phyloP scores from a whole-genome alignment of 2,329 filamentous ascomycete species.

The Trichoderma koningiopsis region DNA sequence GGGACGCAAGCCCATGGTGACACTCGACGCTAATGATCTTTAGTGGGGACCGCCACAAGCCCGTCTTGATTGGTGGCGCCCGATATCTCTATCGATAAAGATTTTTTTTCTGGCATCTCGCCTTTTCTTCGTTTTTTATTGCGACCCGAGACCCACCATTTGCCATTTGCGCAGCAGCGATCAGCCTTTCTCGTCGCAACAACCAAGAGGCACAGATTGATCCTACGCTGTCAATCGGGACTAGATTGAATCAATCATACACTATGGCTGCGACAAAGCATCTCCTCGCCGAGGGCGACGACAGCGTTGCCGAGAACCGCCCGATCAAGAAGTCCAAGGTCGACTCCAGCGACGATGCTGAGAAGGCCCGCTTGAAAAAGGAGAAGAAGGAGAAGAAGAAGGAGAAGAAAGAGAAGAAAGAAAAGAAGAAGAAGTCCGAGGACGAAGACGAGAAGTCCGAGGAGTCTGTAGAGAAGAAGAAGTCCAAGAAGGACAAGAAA shows the following conservation, averaged over 20 bases:
- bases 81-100: conserved; percentile 11
- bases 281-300: conserved; percentile 42
- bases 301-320: conserved; percentile 33
- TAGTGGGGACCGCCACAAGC: not conserved
- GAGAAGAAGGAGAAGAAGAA: conserved; percentile 46
- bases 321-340: conserved; percentile 47
- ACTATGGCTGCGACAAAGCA: conserved; percentile 48
- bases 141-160: conserved; percentile 9
- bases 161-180: conserved; percentile 6
- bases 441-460: conserved; percentile 31
- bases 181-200: conserved; percentile 13
- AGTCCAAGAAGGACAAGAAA: conserved; percentile 39
- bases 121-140: conserved; percentile 6
- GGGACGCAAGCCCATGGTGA: not conserved
- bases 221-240: not conserved
- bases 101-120: conserved; percentile 1
- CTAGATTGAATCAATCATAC: not conserved
- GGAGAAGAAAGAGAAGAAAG: conserved; percentile 44
- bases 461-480: conserved; percentile 32
- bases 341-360: conserved; percentile 34
- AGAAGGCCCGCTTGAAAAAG: conserved; percentile 44
- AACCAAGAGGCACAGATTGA: not conserved
- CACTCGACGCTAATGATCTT: not conserved
- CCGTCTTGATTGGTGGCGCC: not conserved
- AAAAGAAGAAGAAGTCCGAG: conserved; percentile 38